Percentiles rank a stretch among this genome's conserved stretches.
phyloP scores from a whole-genome alignment of 306 rosid genomes.

The Heteromeles arbutifolia region DNA sequence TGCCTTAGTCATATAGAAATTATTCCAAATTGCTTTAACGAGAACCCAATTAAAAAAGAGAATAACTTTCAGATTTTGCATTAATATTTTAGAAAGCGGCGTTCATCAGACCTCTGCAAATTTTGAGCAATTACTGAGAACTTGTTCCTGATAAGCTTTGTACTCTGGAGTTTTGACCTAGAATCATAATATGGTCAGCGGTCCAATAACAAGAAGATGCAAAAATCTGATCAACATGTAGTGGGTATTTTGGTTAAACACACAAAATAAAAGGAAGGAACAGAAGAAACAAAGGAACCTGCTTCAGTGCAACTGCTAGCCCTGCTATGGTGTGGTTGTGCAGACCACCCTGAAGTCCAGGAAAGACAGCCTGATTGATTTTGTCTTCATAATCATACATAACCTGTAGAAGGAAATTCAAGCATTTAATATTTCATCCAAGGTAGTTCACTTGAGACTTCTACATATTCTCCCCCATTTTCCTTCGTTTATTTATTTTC shows the following conservation, averaged over 20 bases:
- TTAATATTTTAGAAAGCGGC: not conserved
- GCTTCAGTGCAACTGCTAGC: conserved; percentile 87
- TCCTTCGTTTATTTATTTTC: not conserved
- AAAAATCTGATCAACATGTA: not conserved
- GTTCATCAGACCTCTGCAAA: conserved; percentile 61
- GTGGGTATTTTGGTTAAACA: not conserved
- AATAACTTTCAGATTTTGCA: not conserved
- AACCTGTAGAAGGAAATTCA: conserved; percentile 40
- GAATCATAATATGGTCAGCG: not conserved
- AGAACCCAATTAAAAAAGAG: not conserved
- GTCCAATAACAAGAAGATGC: conserved; percentile 10
- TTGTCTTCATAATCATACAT: conserved; percentile 72
- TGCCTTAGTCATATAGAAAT: not conserved
- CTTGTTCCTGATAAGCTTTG: conserved; percentile 87
- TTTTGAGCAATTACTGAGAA: conserved; percentile 60
- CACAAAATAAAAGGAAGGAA: not conserved
- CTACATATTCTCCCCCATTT: not conserved
- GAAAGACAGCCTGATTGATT: conserved; percentile 90
- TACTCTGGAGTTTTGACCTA: conserved; percentile 79
- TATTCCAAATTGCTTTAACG: not conserved
- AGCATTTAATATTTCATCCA: conserved; percentile 9
- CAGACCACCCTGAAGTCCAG: conserved; percentile 98
- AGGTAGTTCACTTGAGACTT: conserved; percentile 14
- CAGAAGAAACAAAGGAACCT: conserved; percentile 29
- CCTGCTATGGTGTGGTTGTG: conserved; percentile 87